A percentile compares a stretch with the other conserved stretches of the same genome.
These are phyloP conservation scores for Chlamydomonas urium DNA, from an alignment of 139 green algal species.

Conservation along the genomic window DNA sequence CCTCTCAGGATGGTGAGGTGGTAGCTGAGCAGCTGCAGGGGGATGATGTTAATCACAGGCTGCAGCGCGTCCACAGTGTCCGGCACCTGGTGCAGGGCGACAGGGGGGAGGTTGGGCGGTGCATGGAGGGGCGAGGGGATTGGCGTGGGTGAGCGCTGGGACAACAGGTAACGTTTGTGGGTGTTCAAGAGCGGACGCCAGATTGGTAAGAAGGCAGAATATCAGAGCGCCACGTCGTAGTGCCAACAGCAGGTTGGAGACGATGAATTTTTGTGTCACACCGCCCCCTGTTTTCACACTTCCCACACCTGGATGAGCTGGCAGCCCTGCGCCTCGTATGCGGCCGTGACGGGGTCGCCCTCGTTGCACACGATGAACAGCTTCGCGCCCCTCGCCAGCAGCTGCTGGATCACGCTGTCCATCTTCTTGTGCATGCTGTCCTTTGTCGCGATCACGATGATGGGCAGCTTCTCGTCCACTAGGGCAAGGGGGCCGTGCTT, in stretches of 20 bases:
- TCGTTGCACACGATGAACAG: conserved; percentile 87
- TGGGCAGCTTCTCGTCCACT: conserved; percentile 90
- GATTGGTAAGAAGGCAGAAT: no score
- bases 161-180: no score
- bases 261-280: no score
- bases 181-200: no score
- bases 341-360: conserved; percentile 46
- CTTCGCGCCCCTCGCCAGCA: conserved; percentile 67
- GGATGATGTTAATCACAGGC: conserved; percentile 93
- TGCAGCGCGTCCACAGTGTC: conserved; percentile 82
- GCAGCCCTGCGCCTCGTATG: conserved; percentile 41
- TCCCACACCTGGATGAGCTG: conserved; percentile 52
- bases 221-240: no score
- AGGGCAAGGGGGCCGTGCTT: conserved; percentile 97
- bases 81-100: conserved; percentile 67
- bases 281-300: no score
- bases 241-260: no score
- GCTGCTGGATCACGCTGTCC: conserved; percentile 86
- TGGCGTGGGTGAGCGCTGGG: no score
- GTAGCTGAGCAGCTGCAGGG: conserved; percentile 93
- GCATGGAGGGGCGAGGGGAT: no score
- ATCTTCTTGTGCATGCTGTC: conserved; percentile 54
- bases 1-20: conserved; percentile 90
- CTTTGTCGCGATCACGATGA: conserved; percentile 85
- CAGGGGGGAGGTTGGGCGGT: no score